A percentile compares a stretch with the other conserved stretches of the same genome.
These are phyloP conservation scores for Tricholoma terreum DNA, from an alignment of 768 basidiomycete species.

Conservation along the genomic window DNA sequence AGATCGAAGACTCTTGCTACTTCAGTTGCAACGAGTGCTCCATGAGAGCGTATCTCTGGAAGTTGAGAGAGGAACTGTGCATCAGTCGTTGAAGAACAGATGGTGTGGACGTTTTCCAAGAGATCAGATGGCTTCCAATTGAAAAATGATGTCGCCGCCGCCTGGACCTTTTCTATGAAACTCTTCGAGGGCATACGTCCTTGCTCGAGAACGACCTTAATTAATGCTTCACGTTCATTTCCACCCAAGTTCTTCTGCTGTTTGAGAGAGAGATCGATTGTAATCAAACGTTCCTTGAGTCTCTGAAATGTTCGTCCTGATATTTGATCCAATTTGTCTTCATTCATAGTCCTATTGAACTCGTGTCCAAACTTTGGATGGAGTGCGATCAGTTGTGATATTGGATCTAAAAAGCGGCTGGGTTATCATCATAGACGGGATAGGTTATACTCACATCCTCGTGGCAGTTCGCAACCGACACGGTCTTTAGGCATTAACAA, in stretches of 20 bases:
- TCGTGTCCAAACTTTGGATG: conserved; percentile 5
- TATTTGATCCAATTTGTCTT: conserved; percentile 10
- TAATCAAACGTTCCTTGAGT: conserved; percentile 14
- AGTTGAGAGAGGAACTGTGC: background rate
- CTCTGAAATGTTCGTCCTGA: conserved; percentile 18
- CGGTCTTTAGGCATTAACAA: background rate
- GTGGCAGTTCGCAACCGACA: background rate
- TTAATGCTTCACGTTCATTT: conserved; percentile 14
- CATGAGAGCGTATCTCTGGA: background rate
- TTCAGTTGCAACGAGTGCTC: background rate
- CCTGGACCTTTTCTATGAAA: background rate
- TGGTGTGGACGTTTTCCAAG: background rate
- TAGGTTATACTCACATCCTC: background rate
- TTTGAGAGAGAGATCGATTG: conserved; percentile 7
- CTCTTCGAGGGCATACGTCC: background rate
- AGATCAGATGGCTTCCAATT: background rate
- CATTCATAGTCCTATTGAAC: background rate
- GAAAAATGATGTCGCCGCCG: background rate
- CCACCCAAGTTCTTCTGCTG: conserved; percentile 4
- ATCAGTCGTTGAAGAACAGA: background rate
- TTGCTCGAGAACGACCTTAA: background rate
- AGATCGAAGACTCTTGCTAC: background rate
- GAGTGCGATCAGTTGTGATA: background rate
- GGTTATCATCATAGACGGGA: background rate
- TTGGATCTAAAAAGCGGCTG: background rate